phyloP scores from a whole-genome alignment of 2,329 filamentous ascomycete species.

The Cladosporium sphaerospermum region DNA sequence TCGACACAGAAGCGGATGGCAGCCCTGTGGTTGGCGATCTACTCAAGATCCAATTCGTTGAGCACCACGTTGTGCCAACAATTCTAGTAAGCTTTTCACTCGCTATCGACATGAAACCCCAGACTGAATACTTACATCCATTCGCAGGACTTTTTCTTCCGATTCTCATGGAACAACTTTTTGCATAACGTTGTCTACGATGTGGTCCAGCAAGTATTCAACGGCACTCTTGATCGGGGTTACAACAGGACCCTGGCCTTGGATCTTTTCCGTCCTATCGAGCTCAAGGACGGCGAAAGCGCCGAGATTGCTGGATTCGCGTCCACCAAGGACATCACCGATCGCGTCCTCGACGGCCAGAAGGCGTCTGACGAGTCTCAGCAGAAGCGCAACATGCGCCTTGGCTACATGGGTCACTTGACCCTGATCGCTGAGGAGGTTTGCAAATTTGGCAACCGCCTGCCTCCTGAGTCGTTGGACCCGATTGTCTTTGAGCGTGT shows the following conservation, averaged over 20 bases:
- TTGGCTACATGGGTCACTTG: constrained; percentile 97
- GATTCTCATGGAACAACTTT: constrained; percentile 99
- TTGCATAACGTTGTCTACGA: constrained; percentile 98
- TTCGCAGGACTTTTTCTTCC: constrained; percentile 86
- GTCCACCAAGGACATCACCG: constrained; percentile 80
- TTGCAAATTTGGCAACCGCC: constrained; percentile 93
- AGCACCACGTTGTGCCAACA: constrained; percentile 88
- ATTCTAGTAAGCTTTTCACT: constrained; percentile 65
- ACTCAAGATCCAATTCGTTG: constrained; percentile 93
- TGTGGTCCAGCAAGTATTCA: constrained; percentile 97
- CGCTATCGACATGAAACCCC: background rate
- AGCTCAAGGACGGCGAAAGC: constrained; percentile 16
- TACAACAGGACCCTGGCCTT: constrained; percentile 86
- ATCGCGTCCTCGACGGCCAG: constrained; percentile 88
- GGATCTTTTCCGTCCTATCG: constrained; percentile 61
- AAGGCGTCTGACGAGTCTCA: constrained; percentile 80
- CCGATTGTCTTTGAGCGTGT: constrained; percentile 80
- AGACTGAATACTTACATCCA: background rate
- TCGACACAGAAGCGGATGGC: constrained; percentile 54
- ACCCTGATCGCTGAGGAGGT: constrained; percentile 97
- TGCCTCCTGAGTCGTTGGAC: constrained; percentile 81
- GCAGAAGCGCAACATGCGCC: constrained; percentile 73
- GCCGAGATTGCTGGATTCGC: constrained; percentile 21
- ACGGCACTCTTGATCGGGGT: constrained; percentile 93
- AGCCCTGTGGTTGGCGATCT: constrained; percentile 86